Conservation (phyloP, 2,329 filamentous ascomycete genomes). For the Whalleya microplaca region DNA sequence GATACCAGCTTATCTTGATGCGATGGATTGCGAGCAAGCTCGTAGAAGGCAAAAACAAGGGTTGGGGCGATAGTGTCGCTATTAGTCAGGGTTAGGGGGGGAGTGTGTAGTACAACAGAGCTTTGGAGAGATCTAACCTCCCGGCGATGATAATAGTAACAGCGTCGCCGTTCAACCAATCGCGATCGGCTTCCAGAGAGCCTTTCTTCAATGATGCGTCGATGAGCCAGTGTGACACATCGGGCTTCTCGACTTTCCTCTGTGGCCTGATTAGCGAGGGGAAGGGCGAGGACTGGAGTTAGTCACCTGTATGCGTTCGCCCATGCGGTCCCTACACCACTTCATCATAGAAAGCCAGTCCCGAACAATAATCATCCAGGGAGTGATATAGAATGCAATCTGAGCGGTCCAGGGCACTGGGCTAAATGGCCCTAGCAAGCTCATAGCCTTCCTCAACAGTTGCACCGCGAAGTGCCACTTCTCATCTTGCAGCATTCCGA, state of each 20-base stretch:
- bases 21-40: conserved; percentile 9
- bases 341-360: conserved; percentile 17
- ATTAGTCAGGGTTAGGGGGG: background rate
- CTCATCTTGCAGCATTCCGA: conserved; percentile 23
- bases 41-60: conserved; percentile 16
- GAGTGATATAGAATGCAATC: conserved; percentile 11
- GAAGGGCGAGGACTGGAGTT: background rate
- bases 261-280: conserved; percentile 1
- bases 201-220: conserved; percentile 15
- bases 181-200: conserved; percentile 12
- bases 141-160: conserved; percentile 17
- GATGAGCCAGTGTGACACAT: conserved; percentile 20
- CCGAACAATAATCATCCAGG: conserved; percentile 12
- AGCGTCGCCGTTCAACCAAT: conserved; percentile 16
- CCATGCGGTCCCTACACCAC: conserved; percentile 15
- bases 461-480: conserved; percentile 19
- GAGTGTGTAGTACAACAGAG: background rate
- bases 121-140: background rate
- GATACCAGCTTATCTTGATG: conserved; percentile 12
- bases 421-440: conserved; percentile 12
- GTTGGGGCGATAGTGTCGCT: conserved; percentile 18
- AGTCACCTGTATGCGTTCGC: conserved; percentile 10
- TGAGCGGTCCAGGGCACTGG: conserved; percentile 16
- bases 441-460: conserved; percentile 11
- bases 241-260: conserved; percentile 9